phyloP scores from a whole-genome alignment of 192 early-diverging fungal species.

The Coemansia guatemalensis region DNA sequence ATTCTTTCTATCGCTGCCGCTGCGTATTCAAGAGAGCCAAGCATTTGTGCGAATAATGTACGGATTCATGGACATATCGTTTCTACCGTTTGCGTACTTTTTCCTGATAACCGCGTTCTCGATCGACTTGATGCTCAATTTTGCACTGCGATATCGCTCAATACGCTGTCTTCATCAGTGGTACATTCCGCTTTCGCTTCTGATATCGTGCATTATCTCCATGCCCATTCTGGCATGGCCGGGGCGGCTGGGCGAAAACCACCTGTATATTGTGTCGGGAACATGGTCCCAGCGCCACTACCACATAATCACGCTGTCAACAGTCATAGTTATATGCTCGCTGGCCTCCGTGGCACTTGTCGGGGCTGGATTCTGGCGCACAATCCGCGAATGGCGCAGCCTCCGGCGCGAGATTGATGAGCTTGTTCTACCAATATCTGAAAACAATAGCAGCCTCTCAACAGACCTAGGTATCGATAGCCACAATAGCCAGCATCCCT shows the following conservation, averaged over 20 bases:
- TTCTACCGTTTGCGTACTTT: constrained; percentile 51
- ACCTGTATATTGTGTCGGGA: constrained; percentile 53
- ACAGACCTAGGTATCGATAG: constrained; percentile 6
- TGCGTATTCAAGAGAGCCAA: constrained; percentile 30
- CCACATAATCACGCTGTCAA: constrained; percentile 51
- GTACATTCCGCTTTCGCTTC: constrained; percentile 44
- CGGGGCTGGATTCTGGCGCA: constrained; percentile 52
- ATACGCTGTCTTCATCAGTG: constrained; percentile 36
- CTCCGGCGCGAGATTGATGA: constrained; percentile 45
- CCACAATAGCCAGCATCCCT: neutral
- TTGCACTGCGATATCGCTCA: constrained; percentile 50
- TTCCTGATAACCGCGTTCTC: constrained; percentile 54
- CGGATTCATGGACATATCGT: constrained; percentile 53
- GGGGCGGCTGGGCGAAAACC: constrained; percentile 38
- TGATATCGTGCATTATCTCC: constrained; percentile 30
- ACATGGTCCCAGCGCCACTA: constrained; percentile 47
- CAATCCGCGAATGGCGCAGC: constrained; percentile 53
- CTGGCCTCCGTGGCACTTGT: constrained; percentile 49
- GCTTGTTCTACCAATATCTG: constrained; percentile 49
- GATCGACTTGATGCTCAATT: constrained; percentile 52
- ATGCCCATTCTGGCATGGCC: constrained; percentile 52
- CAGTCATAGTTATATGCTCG: constrained; percentile 50
- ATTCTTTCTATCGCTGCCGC: constrained; percentile 38
- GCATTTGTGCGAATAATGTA: constrained; percentile 51
- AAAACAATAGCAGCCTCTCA: constrained; percentile 19